Evolutionary conservation across 2,329 filamentous ascomycete genomes (phyloP), one percentile per base, ranked within the genome.

Genomic region (Monilinia laxa): DNA sequence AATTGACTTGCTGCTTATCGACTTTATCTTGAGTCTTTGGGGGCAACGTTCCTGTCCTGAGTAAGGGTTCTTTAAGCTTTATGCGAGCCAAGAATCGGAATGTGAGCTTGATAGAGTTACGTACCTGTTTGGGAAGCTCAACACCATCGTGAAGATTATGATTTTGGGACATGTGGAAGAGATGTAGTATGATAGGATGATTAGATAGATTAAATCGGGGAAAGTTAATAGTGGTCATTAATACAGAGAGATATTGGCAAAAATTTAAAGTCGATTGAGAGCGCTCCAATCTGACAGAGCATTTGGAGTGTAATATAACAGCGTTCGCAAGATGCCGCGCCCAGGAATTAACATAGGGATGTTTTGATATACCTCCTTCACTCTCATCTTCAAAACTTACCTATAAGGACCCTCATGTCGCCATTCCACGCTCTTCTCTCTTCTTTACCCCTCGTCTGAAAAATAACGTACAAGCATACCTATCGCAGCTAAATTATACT

Each of bases 1-100:
- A 51, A 38, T 20, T 60, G 58, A 51, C 38, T 60, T 60, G 58
- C 31, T 51, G n/a, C 58, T 60, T 60, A 51, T 60, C 58, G 49
- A 60, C n/a, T 38, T 6, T 51, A 38, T 51, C 45, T 60, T 49
- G 7, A 40, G 18, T 23, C 51, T 3, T 18, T 20, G 18, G 45
- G 20, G 9, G 38, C n/a, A 18, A 38, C 18, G 28, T 51, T 23
- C n/a, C n/a, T 38, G 45, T 60, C 58, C 10, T 25, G 4, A 25
- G 47, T 51, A 38, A 51, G 58, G 45, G 58, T 38, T 14, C 28
- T 38, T 16, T 20, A 35, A n/a, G 18, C 12, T 45, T 51, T 38
- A 38, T 60, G 31, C 10, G 14, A 18, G n/a, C 45, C 45, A 51
- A 60, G 58, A 51, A 51, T 20, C n/a, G 14, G 58, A 2, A 45